Base-by-base conservation (phyloP, 305 asterid species). In the Fraxinus dipetala region DNA sequence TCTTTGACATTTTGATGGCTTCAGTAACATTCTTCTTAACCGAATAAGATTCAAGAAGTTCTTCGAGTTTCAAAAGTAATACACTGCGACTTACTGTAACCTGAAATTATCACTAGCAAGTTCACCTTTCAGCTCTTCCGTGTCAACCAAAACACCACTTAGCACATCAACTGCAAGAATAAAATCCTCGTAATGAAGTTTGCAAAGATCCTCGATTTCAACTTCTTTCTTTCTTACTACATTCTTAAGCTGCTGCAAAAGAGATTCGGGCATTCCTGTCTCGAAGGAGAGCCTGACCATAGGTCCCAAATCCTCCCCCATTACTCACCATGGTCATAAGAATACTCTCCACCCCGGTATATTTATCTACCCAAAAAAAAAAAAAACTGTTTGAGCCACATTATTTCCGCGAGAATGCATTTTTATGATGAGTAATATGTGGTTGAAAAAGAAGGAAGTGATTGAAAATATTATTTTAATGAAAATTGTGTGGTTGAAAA, bases 201-300 rank as follows among this genome's bases (percentile, higher is more conserved):
- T 95, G 87, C 98, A 95, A 26, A 95, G 94, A 81, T 95, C 99
- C 90, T 95, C 99, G 1, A 95, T 95, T 79, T 94, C 99, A 34
- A 91, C 92, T 85, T 95, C 98, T 85, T 95, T 94, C 89, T 91
- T 95, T 76, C 88, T 92, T 26, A 93, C 98, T 0, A 92, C 89
- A 80, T 83, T 85, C 85, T 88, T 94, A 63, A 95, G 95, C 92
- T 95, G 99, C 78, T 84, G 92, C 79, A 94, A 70, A 36, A 95
- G 96, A 31, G 94, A 85, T 65, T 95, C 98, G 2, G 98, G 99
- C 85, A 89, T 91, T 51, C 94, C 93, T 0, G 91, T 88, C 86
- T 95, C 98, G 72, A 95, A 94, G 35, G 98, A 85, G 75, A 89
- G 92, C 87, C 96, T 89, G 72, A 95, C 98, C 98, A 95, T 89